phyloP scores from a whole-genome alignment of 2,329 filamentous ascomycete genomes.

The Fusarium sp. region DNA sequence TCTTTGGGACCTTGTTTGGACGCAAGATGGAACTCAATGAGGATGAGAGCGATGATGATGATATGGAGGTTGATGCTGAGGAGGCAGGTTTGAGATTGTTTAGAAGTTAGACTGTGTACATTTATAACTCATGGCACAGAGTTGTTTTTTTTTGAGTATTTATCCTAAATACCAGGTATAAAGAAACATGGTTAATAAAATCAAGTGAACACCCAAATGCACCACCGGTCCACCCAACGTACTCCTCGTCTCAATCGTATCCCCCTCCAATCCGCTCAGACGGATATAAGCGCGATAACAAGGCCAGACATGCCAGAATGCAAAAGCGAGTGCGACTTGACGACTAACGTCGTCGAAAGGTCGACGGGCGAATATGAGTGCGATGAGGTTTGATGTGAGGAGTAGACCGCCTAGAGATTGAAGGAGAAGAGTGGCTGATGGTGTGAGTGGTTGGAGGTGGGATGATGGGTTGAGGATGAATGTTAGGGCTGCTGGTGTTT shows the following conservation, averaged over 20 bases:
- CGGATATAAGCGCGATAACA: slow-evolving; percentile 52
- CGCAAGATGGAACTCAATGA: slow-evolving; percentile 72
- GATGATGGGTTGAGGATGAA: slow-evolving; percentile 54
- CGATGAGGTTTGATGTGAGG: slow-evolving; percentile 55
- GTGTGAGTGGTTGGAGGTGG: slow-evolving; percentile 54
- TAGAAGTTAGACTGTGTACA: slow-evolving; percentile 47
- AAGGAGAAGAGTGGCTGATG: slow-evolving; percentile 54
- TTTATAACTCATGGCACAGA: slow-evolving; percentile 13
- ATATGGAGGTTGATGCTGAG: slow-evolving; percentile 61
- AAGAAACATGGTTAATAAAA: slow-evolving; percentile 50
- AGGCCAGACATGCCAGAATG: slow-evolving; percentile 60
- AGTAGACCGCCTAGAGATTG: slow-evolving; percentile 59
- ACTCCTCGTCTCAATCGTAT: slow-evolving; percentile 20
- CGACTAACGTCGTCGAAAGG: slow-evolving; percentile 46
- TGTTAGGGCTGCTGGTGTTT: slow-evolving; percentile 55
- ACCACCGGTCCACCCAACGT: slow-evolving; percentile 56
- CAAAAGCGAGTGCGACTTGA: slow-evolving; percentile 52
- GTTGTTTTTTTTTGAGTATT: slow-evolving; percentile 8
- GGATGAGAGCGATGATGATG: slow-evolving; percentile 59
- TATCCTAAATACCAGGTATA: slow-evolving; percentile 26
- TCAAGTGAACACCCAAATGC: slow-evolving; percentile 55
- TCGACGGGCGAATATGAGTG: slow-evolving; percentile 48
- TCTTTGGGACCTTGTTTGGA: slow-evolving; percentile 78
- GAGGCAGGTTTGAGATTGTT: slow-evolving; percentile 64
- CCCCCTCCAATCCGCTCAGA: slow-evolving; percentile 42